phyloP scores from a whole-genome alignment of 192 early-diverging fungal species.

The Backusella macrospora region DNA sequence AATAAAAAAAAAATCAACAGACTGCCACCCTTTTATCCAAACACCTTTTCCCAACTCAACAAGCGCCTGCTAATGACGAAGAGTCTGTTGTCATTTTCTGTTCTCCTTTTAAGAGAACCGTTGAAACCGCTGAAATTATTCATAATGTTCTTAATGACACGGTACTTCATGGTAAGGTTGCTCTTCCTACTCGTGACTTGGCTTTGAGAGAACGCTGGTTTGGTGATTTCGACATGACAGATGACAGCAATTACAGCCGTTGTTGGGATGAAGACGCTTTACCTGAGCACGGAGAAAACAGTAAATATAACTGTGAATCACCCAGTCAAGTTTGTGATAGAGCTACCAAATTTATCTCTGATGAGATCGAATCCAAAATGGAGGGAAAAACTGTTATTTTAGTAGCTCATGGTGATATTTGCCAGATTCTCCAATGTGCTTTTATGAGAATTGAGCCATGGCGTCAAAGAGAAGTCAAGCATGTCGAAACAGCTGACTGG shows the following conservation, averaged over 20 bases:
- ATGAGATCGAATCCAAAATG: constrained; percentile 37
- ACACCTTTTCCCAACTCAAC: constrained; percentile 27
- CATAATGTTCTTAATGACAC: constrained; percentile 23
- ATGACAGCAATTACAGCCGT: constrained; percentile 41
- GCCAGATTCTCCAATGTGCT: constrained; percentile 53
- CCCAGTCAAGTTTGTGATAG: constrained; percentile 31
- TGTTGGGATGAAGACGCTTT: constrained; percentile 49
- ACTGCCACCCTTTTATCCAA: constrained; percentile 36
- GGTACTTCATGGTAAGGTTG: constrained; percentile 12
- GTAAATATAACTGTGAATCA: constrained; percentile 24
- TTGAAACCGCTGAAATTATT: constrained; percentile 55
- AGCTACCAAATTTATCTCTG: constrained; percentile 32
- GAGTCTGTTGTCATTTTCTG: constrained; percentile 44
- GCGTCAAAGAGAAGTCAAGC: constrained; percentile 49
- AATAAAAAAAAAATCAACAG: constrained; percentile 20
- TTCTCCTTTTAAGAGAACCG: constrained; percentile 56
- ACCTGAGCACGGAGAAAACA: constrained; percentile 30
- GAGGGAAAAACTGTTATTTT: constrained; percentile 41
- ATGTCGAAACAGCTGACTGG: constrained; percentile 54
- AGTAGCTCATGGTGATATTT: constrained; percentile 57
- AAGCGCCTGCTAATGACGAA: neutral
- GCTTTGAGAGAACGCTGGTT: constrained; percentile 59
- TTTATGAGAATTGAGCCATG: constrained; percentile 45
- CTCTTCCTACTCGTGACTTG: constrained; percentile 20
- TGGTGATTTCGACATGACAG: constrained; percentile 57